Evolutionary conservation across 441 rosid genomes (phyloP).

Genomic region (Caryocar brasiliense): DNA sequence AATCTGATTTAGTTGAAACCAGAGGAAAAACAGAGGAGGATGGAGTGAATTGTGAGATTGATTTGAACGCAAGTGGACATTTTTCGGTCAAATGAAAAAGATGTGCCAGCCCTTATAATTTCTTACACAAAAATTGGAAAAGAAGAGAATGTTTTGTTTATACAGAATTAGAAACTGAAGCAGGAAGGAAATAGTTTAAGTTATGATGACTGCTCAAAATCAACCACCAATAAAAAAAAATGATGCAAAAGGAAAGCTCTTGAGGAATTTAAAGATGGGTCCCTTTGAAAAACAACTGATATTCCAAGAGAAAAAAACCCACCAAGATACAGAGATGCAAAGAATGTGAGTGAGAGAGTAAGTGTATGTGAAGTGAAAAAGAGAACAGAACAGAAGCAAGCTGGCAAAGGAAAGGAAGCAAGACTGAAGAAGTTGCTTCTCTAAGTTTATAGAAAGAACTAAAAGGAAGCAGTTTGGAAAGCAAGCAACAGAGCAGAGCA

Average conservation of each 20-base stretch:
- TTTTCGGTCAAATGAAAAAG: slow-evolving; percentile 3
- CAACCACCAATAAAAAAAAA: too few relatives aligned
- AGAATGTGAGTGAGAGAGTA: too few relatives aligned
- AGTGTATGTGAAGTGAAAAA: too few relatives aligned
- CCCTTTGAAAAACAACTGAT: slow-evolving; percentile 19
- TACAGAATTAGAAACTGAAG: background rate
- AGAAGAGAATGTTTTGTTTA: background rate
- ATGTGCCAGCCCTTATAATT: background rate
- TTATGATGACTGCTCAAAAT: too few relatives aligned
- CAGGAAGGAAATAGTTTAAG: background rate
- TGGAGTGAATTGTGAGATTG: background rate
- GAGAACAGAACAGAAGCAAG: slow-evolving; percentile 6
- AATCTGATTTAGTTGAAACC: background rate
- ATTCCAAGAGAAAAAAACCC: background rate
- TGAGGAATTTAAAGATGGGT: slow-evolving; percentile 8
- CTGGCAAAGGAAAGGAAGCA: background rate
- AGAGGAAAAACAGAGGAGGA: background rate
- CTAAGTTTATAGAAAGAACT: slow-evolving; percentile 21
- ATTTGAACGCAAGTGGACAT: background rate
- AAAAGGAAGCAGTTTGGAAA: slow-evolving; percentile 16
- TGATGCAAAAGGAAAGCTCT: too few relatives aligned
- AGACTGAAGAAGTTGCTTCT: slow-evolving; percentile 1
- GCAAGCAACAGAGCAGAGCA: background rate
- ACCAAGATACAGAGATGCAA: background rate
- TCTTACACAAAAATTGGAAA: background rate